phyloP scores from a whole-genome alignment of 306 rosid genomes.

The Gastrolobium bilobum region DNA sequence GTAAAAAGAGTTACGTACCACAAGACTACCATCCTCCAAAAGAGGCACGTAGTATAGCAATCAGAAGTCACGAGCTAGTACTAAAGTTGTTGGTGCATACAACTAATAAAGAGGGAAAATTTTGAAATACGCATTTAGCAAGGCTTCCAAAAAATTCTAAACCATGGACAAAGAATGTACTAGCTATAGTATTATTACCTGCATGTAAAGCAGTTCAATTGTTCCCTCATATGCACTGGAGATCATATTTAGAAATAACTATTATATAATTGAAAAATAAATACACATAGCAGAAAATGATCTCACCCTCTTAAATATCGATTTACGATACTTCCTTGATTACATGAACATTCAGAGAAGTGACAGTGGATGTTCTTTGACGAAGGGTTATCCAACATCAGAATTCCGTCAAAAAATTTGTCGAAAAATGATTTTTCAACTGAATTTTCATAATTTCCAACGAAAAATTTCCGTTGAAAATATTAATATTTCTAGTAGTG shows the following conservation, averaged over 20 bases:
- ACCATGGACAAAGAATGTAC: neutral
- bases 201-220: constrained; percentile 96
- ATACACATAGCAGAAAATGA: constrained; percentile 21
- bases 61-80: constrained; percentile 99
- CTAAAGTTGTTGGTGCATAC: constrained; percentile 97
- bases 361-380: constrained; percentile 92
- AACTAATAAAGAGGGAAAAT: constrained; percentile 60
- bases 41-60: constrained; percentile 93
- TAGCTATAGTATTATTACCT: constrained; percentile 58
- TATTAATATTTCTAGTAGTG: too few relatives aligned
- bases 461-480: too few relatives aligned
- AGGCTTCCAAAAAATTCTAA: constrained; percentile 1
- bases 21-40: constrained; percentile 98
- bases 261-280: neutral
- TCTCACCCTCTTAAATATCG: constrained; percentile 85
- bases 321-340: constrained; percentile 90
- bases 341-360: constrained; percentile 85
- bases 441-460: too few relatives aligned
- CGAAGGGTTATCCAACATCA: too few relatives aligned
- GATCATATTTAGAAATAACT: constrained; percentile 77
- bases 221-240: constrained; percentile 94
- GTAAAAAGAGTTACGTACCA: constrained; percentile 58
- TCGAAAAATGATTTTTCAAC: too few relatives aligned
- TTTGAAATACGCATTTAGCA: constrained; percentile 29
- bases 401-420: too few relatives aligned